Evolutionary conservation across 2,329 filamentous ascomycete species (phyloP).

Genomic region (Calonectria naviculata): DNA sequence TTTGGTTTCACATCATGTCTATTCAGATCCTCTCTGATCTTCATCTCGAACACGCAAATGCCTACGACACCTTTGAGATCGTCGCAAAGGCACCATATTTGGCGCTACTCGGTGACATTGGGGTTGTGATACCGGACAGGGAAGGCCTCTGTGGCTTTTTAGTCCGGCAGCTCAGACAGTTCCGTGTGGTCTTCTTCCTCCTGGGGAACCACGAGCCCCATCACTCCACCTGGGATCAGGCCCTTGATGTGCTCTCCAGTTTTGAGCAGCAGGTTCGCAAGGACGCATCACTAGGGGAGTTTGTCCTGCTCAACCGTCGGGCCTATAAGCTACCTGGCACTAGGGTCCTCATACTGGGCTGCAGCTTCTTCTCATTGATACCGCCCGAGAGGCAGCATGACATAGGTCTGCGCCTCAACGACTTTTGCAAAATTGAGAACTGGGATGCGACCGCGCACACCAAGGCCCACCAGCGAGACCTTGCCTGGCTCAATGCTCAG

Average conservation of each 20-base stretch:
- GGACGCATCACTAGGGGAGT: slow-evolving; percentile 46
- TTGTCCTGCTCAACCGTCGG: slow-evolving; percentile 52
- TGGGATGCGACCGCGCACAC: slow-evolving; percentile 54
- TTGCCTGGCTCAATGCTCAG: slow-evolving; percentile 56
- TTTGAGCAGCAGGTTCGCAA: slow-evolving; percentile 44
- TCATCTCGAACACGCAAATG: slow-evolving; percentile 61
- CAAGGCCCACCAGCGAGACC: slow-evolving; percentile 49
- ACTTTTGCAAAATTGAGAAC: slow-evolving; percentile 60
- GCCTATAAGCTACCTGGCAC: slow-evolving; percentile 37
- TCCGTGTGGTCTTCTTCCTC: slow-evolving; percentile 62
- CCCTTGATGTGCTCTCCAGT: slow-evolving; percentile 39
- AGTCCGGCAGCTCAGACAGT: slow-evolving; percentile 57
- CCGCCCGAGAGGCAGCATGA: slow-evolving; percentile 46
- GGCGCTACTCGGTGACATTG: slow-evolving; percentile 68
- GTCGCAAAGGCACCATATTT: slow-evolving; percentile 59
- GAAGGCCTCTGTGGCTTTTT: slow-evolving; percentile 54
- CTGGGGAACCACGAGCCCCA: slow-evolving; percentile 69
- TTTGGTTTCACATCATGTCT: slow-evolving; percentile 24
- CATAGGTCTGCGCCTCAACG: slow-evolving; percentile 58
- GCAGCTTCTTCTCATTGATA: slow-evolving; percentile 61
- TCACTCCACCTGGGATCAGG: slow-evolving; percentile 49
- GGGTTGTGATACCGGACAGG: slow-evolving; percentile 53
- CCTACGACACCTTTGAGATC: slow-evolving; percentile 63
- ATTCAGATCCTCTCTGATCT: slow-evolving; percentile 66
- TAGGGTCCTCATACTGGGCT: slow-evolving; percentile 46